Conservation (phyloP, 2,329 filamentous ascomycete species). For the Venturia pyrina region DNA sequence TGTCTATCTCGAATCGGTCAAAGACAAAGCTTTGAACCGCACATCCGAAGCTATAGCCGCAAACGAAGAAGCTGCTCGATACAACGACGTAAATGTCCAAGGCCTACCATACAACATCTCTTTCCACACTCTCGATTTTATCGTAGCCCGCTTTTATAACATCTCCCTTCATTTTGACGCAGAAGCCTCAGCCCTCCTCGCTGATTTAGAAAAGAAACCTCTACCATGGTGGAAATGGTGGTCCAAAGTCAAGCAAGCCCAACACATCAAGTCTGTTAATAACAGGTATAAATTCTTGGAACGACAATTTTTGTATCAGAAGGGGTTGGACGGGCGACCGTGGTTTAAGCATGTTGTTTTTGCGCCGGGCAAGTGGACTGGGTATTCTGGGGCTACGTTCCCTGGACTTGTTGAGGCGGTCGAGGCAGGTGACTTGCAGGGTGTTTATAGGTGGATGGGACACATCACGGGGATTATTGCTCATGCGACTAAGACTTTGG, state of each 20-base stretch:
- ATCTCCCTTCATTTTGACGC: conserved; percentile 42
- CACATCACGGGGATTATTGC: conserved; percentile 29
- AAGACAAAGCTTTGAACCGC: conserved; percentile 22
- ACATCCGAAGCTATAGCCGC: background rate
- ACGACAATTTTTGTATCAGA: conserved; percentile 63
- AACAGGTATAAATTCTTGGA: conserved; percentile 77
- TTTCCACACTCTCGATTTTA: conserved; percentile 12
- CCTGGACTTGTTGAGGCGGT: conserved; percentile 55
- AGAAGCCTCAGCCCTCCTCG: conserved; percentile 28
- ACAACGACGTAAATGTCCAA: conserved; percentile 6
- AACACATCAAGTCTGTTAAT: conserved; percentile 59
- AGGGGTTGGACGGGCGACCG: conserved; percentile 64
- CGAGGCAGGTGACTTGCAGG: conserved; percentile 35
- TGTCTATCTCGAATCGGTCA: conserved; percentile 33
- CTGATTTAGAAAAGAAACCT: conserved; percentile 37
- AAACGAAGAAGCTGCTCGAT: conserved; percentile 14
- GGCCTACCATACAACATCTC: conserved; percentile 10
- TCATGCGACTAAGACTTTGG: conserved; percentile 25
- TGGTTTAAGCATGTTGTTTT: conserved; percentile 98
- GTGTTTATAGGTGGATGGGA: conserved; percentile 31
- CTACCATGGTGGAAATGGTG: conserved; percentile 74
- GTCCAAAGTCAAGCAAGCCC: conserved; percentile 53
- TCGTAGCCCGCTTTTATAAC: conserved; percentile 37
- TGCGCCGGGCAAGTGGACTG: conserved; percentile 83
- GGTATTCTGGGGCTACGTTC: conserved; percentile 67